These are phyloP conservation scores for Coemansia javaensis DNA, from an alignment of 192 early-diverging fungal species.

Conservation along the genomic window DNA sequence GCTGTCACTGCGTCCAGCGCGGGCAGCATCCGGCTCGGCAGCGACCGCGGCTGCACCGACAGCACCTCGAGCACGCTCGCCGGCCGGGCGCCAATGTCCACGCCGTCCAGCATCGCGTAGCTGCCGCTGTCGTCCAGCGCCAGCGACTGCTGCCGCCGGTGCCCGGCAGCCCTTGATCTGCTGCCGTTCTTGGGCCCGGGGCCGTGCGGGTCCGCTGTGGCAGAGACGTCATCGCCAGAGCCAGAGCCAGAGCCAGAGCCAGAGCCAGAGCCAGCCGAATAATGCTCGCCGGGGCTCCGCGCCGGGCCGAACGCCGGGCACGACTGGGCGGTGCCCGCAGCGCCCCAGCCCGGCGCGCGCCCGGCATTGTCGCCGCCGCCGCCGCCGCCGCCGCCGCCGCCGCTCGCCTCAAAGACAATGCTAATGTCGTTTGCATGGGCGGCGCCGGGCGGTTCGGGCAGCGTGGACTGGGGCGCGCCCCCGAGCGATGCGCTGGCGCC, in stretches of 20 bases:
- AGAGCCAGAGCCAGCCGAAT: too few species aligned
- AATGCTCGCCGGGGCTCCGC: background rate
- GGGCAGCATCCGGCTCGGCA: conserved; percentile 21
- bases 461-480: too few species aligned
- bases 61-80: conserved; percentile 4
- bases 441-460: too few species aligned
- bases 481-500: too few species aligned
- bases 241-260: too few species aligned
- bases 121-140: background rate
- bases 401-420: conserved; percentile 1
- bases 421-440: too few species aligned
- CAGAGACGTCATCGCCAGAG: too few species aligned
- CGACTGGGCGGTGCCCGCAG: background rate
- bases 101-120: background rate
- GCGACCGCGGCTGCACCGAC: conserved; percentile 17
- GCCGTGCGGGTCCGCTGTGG: too few species aligned
- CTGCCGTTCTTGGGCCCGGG: too few species aligned
- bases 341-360: background rate
- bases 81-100: background rate
- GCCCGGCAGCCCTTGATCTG: conserved; percentile 2
- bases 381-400: background rate
- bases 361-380: background rate
- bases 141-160: conserved; percentile 21
- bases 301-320: background rate
- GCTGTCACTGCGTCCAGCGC: conserved; percentile 14